phyloP scores from a whole-genome alignment of 768 basidiomycete genomes.

The Suillus subaureus region DNA sequence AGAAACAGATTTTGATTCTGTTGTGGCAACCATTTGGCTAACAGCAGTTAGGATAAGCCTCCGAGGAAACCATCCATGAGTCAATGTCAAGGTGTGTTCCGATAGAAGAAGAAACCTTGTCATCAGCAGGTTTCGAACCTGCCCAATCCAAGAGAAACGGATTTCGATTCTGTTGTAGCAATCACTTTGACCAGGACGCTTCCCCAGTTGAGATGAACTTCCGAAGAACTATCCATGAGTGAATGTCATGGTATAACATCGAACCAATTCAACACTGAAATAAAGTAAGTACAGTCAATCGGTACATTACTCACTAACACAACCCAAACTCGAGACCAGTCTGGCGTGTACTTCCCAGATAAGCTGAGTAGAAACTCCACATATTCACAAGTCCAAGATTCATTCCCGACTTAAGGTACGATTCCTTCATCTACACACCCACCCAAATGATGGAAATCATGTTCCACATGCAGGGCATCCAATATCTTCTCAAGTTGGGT shows the following conservation, averaged over 20 bases:
- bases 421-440: slow-evolving; percentile 3
- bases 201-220: too few species aligned
- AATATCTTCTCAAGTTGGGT: slow-evolving; percentile 57
- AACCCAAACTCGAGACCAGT: neutral
- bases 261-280: neutral
- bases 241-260: neutral
- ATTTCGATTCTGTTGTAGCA: too few species aligned
- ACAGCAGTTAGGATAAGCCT: too few species aligned
- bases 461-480: slow-evolving; percentile 50
- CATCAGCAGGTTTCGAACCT: too few species aligned
- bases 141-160: too few species aligned
- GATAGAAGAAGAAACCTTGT: too few species aligned
- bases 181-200: too few species aligned
- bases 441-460: slow-evolving; percentile 8
- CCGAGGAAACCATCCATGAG: too few species aligned
- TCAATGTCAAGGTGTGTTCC: too few species aligned
- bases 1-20: too few species aligned
- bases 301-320: neutral
- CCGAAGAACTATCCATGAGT: too few species aligned
- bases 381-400: neutral
- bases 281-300: neutral
- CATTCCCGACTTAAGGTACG: neutral
- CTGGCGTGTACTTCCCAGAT: neutral
- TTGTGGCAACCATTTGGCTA: too few species aligned
- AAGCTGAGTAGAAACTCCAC: neutral